Conservation (phyloP, 805 yeast genomes). For the Ogataea methanolica region DNA sequence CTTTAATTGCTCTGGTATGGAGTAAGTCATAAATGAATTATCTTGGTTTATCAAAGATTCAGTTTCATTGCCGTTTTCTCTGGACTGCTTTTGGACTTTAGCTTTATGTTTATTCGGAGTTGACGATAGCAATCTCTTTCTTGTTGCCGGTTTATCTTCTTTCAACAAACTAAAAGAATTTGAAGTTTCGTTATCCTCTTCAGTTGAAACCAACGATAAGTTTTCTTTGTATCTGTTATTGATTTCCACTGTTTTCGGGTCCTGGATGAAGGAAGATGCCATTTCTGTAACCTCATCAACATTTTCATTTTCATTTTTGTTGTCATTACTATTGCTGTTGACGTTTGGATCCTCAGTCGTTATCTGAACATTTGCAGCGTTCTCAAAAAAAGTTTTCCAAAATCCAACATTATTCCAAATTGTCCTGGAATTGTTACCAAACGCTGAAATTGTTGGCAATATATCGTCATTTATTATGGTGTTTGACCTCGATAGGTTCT, state of each 20-base stretch:
- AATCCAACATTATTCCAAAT: slow-evolving; percentile 66
- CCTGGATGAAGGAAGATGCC: not conserved
- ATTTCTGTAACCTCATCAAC: not conserved
- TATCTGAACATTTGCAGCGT: slow-evolving; percentile 30
- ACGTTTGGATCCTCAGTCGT: slow-evolving; percentile 12
- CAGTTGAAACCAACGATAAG: not conserved
- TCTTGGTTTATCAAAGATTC: slow-evolving; percentile 1
- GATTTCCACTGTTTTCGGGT: slow-evolving; percentile 8
- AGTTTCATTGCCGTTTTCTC: not conserved
- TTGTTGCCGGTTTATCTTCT: not conserved
- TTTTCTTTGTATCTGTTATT: slow-evolving; percentile 14
- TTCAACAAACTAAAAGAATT: not conserved
- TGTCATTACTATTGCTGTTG: not conserved
- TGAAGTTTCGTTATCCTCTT: not conserved
- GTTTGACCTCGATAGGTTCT: slow-evolving; percentile 64
- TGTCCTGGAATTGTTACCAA: slow-evolving; percentile 51
- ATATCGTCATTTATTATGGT: slow-evolving; percentile 61
- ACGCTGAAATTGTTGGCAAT: slow-evolving; percentile 61
- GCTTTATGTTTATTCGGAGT: not conserved
- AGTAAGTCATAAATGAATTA: not conserved
- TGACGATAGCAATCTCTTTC: not conserved
- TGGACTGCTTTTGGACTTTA: not conserved
- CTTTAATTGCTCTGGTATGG: slow-evolving; percentile 13
- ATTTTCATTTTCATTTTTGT: slow-evolving; percentile 1
- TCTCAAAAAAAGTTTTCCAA: slow-evolving; percentile 75